Percentiles rank a stretch among this genome's conserved stretches.
These are phyloP conservation scores for Funneliformis caledonium DNA, from an alignment of 371 early-diverging fungal species.

Conservation along the genomic window DNA sequence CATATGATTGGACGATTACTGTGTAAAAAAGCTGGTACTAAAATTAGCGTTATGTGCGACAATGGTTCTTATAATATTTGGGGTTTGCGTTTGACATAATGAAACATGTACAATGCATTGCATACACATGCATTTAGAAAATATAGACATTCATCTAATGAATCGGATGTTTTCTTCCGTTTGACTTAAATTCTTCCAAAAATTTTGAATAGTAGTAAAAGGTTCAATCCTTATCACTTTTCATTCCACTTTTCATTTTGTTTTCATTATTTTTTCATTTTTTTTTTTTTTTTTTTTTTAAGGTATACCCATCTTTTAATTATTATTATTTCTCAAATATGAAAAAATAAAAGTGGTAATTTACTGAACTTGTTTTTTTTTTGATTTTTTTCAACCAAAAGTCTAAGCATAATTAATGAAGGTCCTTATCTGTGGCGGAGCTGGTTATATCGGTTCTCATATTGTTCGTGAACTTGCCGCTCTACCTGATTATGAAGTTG, in stretches of 20 bases:
- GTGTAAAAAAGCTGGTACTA: too few relatives aligned
- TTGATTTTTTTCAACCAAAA: background rate
- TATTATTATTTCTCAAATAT: too few relatives aligned
- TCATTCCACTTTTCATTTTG: too few relatives aligned
- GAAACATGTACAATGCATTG: background rate
- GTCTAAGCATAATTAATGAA: conserved; percentile 40
- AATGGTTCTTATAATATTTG: background rate
- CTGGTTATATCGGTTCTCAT: conserved; percentile 68
- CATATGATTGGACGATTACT: background rate
- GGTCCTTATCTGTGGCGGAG: conserved; percentile 59
- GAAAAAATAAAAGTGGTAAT: too few relatives aligned
- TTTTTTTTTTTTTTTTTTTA: too few relatives aligned
- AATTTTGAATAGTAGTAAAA: background rate
- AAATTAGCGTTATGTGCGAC: too few relatives aligned
- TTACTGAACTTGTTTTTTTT: too few relatives aligned
- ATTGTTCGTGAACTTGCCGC: conserved; percentile 51
- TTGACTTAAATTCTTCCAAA: background rate
- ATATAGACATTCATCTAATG: background rate
- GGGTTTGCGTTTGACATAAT: background rate
- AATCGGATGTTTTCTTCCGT: background rate
- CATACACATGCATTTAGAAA: background rate
- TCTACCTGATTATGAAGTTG: conserved; percentile 46
- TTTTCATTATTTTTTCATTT: too few relatives aligned
- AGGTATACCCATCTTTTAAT: too few relatives aligned
- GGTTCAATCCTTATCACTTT: too few relatives aligned